A percentile compares a stretch with the other conserved stretches of the same genome.
Evolutionary conservation across 2,329 filamentous ascomycete genomes (phyloP).

Genomic region (Penicillium sclerotigenum): DNA sequence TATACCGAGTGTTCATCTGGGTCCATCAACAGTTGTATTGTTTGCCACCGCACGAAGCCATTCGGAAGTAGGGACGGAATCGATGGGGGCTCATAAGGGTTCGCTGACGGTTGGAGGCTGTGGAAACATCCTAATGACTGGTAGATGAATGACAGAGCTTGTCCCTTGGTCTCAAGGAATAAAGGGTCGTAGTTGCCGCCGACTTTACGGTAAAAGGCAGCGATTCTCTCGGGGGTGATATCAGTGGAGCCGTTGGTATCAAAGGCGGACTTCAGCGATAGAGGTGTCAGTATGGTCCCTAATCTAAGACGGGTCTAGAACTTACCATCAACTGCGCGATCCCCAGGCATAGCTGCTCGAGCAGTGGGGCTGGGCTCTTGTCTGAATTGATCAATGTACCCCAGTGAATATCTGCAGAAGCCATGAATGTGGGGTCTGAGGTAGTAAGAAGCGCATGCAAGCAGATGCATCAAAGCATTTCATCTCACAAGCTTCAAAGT

Average conservation of each 20-base stretch:
- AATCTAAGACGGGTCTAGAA: constrained; percentile 7
- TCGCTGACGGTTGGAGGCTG: constrained; percentile 68
- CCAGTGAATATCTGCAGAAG: constrained; percentile 50
- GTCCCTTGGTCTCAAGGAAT: constrained; percentile 70
- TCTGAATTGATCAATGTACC: constrained; percentile 62
- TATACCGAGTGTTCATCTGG: constrained; percentile 86
- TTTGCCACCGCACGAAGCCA: constrained; percentile 92
- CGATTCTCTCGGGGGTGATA: constrained; percentile 64
- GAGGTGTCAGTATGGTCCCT: constrained; percentile 3
- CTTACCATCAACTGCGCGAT: constrained; percentile 70
- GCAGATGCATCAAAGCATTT: constrained; percentile 5
- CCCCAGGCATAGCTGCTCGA: constrained; percentile 66
- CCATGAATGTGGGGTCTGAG: constrained; percentile 24
- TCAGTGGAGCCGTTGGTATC: constrained; percentile 36
- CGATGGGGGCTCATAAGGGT: constrained; percentile 69
- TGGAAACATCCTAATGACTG: constrained; percentile 88
- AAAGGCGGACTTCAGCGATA: constrained; percentile 30
- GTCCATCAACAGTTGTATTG: constrained; percentile 80
- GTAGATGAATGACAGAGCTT: constrained; percentile 86
- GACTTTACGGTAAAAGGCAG: constrained; percentile 71
- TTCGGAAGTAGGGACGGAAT: constrained; percentile 77
- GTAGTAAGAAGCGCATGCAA: constrained; percentile 4
- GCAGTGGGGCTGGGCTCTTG: constrained; percentile 64
- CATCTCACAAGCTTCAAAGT: constrained; percentile 10
- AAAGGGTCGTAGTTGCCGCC: constrained; percentile 75